Evolutionary conservation across 345 rosid species (phyloP).

Genomic region (Microthlaspi erraticum): DNA sequence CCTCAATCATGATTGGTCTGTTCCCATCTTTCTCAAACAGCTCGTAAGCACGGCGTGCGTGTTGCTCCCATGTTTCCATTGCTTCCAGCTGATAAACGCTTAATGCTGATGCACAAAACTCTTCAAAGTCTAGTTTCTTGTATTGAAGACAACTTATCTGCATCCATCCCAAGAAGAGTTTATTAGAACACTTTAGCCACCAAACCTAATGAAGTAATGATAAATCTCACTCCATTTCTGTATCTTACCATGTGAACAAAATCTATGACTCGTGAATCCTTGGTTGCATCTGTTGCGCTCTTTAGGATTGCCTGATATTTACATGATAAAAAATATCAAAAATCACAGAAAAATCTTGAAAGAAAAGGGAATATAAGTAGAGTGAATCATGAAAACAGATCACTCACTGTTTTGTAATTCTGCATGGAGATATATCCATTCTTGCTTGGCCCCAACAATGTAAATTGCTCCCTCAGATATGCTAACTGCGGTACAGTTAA

Average conservation of each 20-base stretch:
- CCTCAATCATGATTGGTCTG: constrained; percentile 85
- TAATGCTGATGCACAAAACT: constrained; percentile 87
- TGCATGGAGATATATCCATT: constrained; percentile 80
- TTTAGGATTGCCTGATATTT: constrained; percentile 61
- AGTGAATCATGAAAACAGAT: constrained; percentile 9
- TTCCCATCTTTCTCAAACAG: constrained; percentile 91
- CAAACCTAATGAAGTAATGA: constrained; percentile 5
- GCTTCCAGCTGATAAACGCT: constrained; percentile 94
- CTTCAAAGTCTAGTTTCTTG: constrained; percentile 88
- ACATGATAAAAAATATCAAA: constrained; percentile 18
- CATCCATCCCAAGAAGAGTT: constrained; percentile 10
- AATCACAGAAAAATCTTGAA: constrained; percentile 22
- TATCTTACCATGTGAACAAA: constrained; percentile 64
- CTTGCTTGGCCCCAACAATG: constrained; percentile 76
- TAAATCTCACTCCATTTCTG: background rate
- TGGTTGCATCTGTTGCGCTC: constrained; percentile 77
- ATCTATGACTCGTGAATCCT: constrained; percentile 83
- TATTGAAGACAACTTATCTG: constrained; percentile 83
- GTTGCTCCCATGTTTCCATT: constrained; percentile 88
- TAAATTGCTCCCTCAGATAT: constrained; percentile 87
- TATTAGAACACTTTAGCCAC: background rate
- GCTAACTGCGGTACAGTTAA: constrained; percentile 73
- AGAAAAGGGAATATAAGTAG: background rate
- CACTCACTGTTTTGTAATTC: constrained; percentile 78
- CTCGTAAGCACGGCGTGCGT: constrained; percentile 81